Evolutionary conservation across 768 basidiomycete genomes (phyloP), one percentile per base, ranked within the genome.

Genomic region (Russula sp.): DNA sequence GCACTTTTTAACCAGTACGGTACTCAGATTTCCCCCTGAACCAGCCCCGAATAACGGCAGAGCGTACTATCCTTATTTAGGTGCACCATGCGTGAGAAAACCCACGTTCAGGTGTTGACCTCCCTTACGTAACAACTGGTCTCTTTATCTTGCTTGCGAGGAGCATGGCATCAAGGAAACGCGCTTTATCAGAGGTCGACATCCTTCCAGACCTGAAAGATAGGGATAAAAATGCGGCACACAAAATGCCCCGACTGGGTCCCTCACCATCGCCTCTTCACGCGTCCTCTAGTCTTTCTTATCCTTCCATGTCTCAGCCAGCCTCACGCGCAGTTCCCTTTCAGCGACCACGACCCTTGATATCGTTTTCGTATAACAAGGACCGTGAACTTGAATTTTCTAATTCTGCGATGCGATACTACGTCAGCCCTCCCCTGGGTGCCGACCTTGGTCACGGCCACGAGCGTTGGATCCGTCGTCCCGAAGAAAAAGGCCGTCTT

Each of bases 401-500:
- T 20, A 78, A 93, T 70, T 80, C 84, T 18, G 84, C 88, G 0
- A 66, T 92, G 75, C 79, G 84, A 52, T 91, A 88, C 70, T 90
- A 82, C 66, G 77, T 83, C 48, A 77, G 82, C 50, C 89, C 90
- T 10, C 91, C 89, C 3, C 72, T 66, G 7, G 76, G 79, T 7
- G 88, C 87, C 0, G 79, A 88, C 65, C 79, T 94, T 2, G 74
- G 77, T 0, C 80, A 84, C 72, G 88, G 87, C 0, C 93, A 88
- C 71, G 84, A 89, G 11, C 77, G 79, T 11, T 93, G 91, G 87
- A 76, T 81, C 11, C 81, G 80, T 59, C 78, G 82, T 42, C 79
- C 82, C 1, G 90, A 90, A 59, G 82, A 82, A 66, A 76, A 79
- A 34, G 84, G 84, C 25, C 76, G 93, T 52, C 71, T 93, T 13